Base-by-base conservation (phyloP, 2,329 filamentous ascomycete species). In the Ilyonectria destructans region DNA sequence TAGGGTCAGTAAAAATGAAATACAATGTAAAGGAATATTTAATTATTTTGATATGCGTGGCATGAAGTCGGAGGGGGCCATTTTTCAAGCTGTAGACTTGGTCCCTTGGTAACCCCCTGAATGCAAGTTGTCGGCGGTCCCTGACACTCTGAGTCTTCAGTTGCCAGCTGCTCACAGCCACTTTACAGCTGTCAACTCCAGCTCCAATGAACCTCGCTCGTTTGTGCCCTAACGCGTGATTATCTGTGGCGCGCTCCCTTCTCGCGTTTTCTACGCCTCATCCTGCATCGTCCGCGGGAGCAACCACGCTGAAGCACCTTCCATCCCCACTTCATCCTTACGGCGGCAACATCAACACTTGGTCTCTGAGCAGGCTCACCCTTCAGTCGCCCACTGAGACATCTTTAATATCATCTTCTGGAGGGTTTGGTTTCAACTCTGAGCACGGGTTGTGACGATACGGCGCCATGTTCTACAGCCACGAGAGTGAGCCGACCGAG, bases 391-490 rank as follows among this genome's bases (percentile, higher is more conserved):
- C 48, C 49, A 6, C 7, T 51, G 37, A n/a, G 13, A 1, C 29
- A 43, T 35, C 45, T 51, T 45, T 15, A 45, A 26, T 12, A 19
- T 55, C 23, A 17, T 60, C 31, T 5, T 49, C 31, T 13, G 4
- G 52, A 35, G 2, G 46, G 35, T 58, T 9, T 7, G 7, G 9
- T 29, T 19, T 10, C n/a, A 23, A 23, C 55, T 31, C 10, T 35
- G 2, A 10, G 37, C 52, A 19, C 26, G 4, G 29, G 40, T 48
- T 15, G 51, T 31, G n/a, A 45, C 48, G 19, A 26, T 9, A 60
- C 54, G 63, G 45, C 61, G 69, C 43, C 74, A 98, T 98, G 95
- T 98, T 98, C 80, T 98, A 97, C 84, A 97, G 93, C 76, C 94
- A 97, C 83, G 95, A 98, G 82, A 94, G 96, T 96, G 85, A 78